Evolutionary conservation across 768 basidiomycete species (phyloP).

Genomic region (Pleurotus salmoneostramineus): DNA sequence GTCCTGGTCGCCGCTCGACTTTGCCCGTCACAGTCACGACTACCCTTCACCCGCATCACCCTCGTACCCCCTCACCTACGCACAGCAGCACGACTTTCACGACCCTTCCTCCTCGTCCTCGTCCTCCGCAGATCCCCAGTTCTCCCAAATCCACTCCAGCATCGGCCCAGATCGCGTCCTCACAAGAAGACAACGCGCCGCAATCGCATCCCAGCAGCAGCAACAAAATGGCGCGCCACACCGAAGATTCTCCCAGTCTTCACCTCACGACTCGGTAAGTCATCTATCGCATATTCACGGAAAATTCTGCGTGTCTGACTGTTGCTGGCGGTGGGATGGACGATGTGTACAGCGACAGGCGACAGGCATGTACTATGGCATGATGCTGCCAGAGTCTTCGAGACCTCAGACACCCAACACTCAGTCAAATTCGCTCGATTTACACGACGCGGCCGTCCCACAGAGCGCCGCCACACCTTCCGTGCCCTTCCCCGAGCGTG

Average conservation of each 20-base stretch:
- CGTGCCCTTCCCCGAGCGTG: conserved; percentile 15
- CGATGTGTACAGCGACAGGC: conserved; percentile 1
- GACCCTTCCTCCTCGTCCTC: conserved; percentile 2
- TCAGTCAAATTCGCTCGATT: neutral
- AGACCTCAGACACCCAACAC: conserved; percentile 1
- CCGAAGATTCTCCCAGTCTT: conserved; percentile 4
- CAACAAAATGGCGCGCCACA: neutral
- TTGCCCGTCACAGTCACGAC: conserved; percentile 4
- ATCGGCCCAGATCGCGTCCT: conserved; percentile 48
- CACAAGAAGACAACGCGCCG: conserved; percentile 39
- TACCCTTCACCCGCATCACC: conserved; percentile 8
- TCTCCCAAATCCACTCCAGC: conserved; percentile 43
- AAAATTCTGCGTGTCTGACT: neutral
- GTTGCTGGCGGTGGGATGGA: neutral
- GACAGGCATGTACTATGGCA: conserved; percentile 6
- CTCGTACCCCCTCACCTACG: neutral
- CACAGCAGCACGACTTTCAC: conserved; percentile 1
- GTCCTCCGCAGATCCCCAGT: conserved; percentile 11
- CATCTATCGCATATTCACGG: neutral
- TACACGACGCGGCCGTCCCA: neutral
- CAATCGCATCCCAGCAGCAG: conserved; percentile 18
- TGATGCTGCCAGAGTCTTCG: conserved; percentile 5
- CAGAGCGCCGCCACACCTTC: neutral
- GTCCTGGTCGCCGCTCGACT: conserved; percentile 1
- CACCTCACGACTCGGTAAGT: conserved; percentile 1